Evolutionary conservation across 179 eudicot genomes (phyloP).

Genomic region (Spergularia azorica): DNA sequence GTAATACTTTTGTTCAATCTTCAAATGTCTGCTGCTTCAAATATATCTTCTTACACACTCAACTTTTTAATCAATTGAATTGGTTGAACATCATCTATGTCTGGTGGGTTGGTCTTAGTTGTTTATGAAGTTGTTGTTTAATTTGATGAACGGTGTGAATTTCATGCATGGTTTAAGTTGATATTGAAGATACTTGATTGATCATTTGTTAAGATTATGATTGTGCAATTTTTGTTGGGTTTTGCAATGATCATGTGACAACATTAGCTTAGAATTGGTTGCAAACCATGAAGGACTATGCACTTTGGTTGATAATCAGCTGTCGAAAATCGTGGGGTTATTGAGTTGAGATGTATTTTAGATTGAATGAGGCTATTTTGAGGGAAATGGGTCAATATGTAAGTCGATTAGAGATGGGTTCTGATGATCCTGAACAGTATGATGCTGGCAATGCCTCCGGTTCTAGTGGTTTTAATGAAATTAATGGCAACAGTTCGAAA

Average conservation of each 20-base stretch:
- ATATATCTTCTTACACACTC: neutral
- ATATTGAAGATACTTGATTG: too few species aligned
- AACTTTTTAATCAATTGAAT: neutral
- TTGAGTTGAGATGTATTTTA: constrained; percentile 28
- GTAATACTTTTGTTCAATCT: neutral
- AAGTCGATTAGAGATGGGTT: constrained; percentile 25
- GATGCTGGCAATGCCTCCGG: constrained; percentile 15
- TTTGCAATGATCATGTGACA: neutral
- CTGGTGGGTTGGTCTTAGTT: neutral
- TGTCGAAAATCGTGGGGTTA: neutral
- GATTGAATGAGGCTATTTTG: constrained; percentile 21
- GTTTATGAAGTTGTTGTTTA: neutral
- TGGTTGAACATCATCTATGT: neutral
- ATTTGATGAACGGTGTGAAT: neutral
- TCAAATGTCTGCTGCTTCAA: neutral
- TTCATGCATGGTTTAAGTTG: neutral
- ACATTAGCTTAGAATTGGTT: neutral
- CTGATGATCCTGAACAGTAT: constrained; percentile 16
- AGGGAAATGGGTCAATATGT: constrained; percentile 37
- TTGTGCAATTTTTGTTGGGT: neutral
- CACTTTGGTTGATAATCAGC: constrained; percentile 7
- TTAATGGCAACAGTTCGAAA: constrained; percentile 10
- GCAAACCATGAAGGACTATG: neutral
- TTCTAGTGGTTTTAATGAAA: constrained; percentile 15
- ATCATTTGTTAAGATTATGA: neutral